Evolutionary conservation across 768 basidiomycete genomes (phyloP), one percentile per base, ranked within the genome.

Genomic region (Russula emetica): DNA sequence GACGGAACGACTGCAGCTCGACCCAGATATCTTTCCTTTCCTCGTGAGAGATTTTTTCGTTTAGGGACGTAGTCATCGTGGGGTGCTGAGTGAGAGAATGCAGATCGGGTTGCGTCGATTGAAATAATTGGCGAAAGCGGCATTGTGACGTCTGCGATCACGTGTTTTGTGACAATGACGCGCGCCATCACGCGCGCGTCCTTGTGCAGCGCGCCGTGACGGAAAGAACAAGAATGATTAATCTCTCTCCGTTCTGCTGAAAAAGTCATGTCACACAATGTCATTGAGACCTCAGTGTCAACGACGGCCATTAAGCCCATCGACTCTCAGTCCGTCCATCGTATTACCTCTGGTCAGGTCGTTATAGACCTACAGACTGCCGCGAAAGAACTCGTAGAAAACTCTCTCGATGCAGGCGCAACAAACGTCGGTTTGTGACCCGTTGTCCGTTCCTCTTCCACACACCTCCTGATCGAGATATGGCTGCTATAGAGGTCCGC

Each of bases 381-480:
- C 1, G 87, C 98, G 63, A 99, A 98, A 73, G 97, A 99, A 74
- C 84, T 98, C 10, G 83, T 99, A 2, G 97, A 99, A 76, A 99
- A 99, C 73, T 91, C 92, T 62, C 77, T 98, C 32, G 97, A 99
- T 73, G 94, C 97, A 1, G 90, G 89, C 0, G 92, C 94, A 0
- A 94, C 90, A 0, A 85, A 76, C 67, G 84, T 99, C 47, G 95
- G 96, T 91, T 51, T 34, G 86, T 70, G 22, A 30, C 28, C 3
- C 26, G 38, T 26, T 14, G 20, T 44, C 2, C n/a, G 20, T 30
- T 64, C 34, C 24, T 0, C 24, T 11, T 11, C 20, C 10, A 20
- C 7, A 13, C 24, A 3, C 30, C n/a, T n/a, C 49, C 49, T 44
- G n/a, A 24, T 60, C 34, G 50, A 45, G 58, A 67, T 10, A 28